A percentile compares a stretch with the other conserved stretches of the same genome.
Conservation (phyloP, 2,329 filamentous ascomycete species). For the Cladobotryum mycophilum region DNA sequence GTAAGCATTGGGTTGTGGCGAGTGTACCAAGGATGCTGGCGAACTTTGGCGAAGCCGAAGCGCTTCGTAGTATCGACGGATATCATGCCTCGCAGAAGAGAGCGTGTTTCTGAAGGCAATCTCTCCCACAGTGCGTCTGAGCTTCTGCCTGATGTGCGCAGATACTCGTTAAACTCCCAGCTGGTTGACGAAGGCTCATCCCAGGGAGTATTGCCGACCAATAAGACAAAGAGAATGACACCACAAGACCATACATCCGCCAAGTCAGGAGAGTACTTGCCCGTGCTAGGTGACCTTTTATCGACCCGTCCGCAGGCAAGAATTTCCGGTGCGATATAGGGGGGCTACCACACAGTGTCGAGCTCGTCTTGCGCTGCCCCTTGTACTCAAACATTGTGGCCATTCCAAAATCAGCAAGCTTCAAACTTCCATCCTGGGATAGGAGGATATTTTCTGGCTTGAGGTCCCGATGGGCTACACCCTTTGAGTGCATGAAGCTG, state of each 20-base stretch:
- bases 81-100: slow-evolving; percentile 89
- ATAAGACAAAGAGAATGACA: slow-evolving; percentile 91
- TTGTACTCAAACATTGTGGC: slow-evolving; percentile 90
- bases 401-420: slow-evolving; percentile 94
- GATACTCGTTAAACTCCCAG: slow-evolving; percentile 88
- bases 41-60: slow-evolving; percentile 81
- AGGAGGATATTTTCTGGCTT: slow-evolving; percentile 95
- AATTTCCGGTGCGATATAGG: slow-evolving; percentile 96
- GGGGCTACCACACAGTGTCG: slow-evolving; percentile 93
- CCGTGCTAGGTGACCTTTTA: slow-evolving; percentile 41
- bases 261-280: slow-evolving; percentile 67
- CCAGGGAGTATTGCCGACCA: slow-evolving; percentile 97
- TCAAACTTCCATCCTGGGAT: slow-evolving; percentile 76
- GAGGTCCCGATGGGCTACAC: slow-evolving; percentile 85
- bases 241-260: slow-evolving; percentile 97
- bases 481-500: slow-evolving; percentile 92
- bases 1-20: slow-evolving; percentile 71
- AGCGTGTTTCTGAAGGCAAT: slow-evolving; percentile 67
- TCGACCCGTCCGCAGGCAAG: slow-evolving; percentile 46
- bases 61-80: slow-evolving; percentile 66
- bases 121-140: slow-evolving; percentile 80
- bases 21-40: slow-evolving; percentile 92
- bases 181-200: slow-evolving; percentile 81
- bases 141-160: slow-evolving; percentile 71
- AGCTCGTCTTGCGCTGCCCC: slow-evolving; percentile 72